phyloP scores from a whole-genome alignment of 495 filamentous ascomycete genomes.

The Tuber borchii region DNA sequence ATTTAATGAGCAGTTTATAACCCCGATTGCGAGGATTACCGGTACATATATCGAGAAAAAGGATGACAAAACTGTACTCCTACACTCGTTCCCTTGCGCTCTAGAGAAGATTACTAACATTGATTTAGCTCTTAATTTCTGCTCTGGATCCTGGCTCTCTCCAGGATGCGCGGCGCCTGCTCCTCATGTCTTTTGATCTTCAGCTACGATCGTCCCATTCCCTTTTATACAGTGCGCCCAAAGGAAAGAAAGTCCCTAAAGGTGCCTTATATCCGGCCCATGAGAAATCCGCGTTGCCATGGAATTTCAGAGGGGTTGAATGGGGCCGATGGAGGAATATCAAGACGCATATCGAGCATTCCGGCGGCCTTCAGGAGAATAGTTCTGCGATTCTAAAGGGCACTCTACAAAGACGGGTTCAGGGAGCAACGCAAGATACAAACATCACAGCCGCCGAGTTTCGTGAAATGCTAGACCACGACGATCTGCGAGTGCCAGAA shows the following conservation, averaged over 20 bases:
- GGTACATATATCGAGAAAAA: constrained; percentile 38
- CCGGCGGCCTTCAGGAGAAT: background rate
- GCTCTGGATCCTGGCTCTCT: constrained; percentile 26
- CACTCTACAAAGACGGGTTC: background rate
- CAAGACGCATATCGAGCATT: background rate
- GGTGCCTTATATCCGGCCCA: constrained; percentile 32
- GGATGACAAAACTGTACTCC: constrained; percentile 26
- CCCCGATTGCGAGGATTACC: constrained; percentile 36
- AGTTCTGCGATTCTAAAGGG: background rate
- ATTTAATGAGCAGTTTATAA: constrained; percentile 32
- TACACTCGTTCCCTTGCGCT: background rate
- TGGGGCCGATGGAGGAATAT: constrained; percentile 40
- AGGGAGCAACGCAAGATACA: background rate
- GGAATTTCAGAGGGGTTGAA: constrained; percentile 34
- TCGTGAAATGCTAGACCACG: constrained; percentile 21
- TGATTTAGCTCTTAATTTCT: constrained; percentile 32
- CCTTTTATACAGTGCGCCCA: constrained; percentile 28
- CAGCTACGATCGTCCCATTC: constrained; percentile 28
- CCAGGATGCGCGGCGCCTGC: constrained; percentile 38
- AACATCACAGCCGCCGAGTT: background rate
- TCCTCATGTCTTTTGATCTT: constrained; percentile 36
- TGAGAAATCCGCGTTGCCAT: constrained; percentile 29
- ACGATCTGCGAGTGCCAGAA: constrained; percentile 6
- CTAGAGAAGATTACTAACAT: constrained; percentile 15
- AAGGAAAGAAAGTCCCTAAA: background rate